A percentile compares a stretch with the other conserved stretches of the same genome.
phyloP scores from a whole-genome alignment of 2,329 filamentous ascomycete genomes.

The Apiospora hydei region DNA sequence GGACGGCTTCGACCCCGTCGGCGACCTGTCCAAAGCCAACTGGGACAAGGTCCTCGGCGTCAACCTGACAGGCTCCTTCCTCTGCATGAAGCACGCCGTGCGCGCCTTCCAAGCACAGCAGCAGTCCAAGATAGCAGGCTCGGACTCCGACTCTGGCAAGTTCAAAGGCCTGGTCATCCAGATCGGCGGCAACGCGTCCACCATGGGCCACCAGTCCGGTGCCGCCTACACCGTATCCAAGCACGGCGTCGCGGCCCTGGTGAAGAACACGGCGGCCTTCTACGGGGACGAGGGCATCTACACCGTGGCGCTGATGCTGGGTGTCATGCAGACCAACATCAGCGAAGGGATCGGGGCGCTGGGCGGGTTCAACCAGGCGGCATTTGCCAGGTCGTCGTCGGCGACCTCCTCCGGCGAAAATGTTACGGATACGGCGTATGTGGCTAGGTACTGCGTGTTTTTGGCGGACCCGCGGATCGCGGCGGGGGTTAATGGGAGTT shows the following conservation, averaged over 20 bases:
- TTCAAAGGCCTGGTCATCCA: constrained; percentile 33
- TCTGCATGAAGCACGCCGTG: constrained; percentile 59
- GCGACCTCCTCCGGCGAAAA: constrained; percentile 36
- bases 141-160: constrained; percentile 31
- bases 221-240: constrained; percentile 61
- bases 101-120: constrained; percentile 53
- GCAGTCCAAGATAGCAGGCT: background rate
- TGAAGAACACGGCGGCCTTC: constrained; percentile 63
- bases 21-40: constrained; percentile 49
- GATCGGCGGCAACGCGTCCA: constrained; percentile 33
- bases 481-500: constrained; percentile 33
- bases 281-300: constrained; percentile 63
- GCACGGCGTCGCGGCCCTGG: constrained; percentile 61
- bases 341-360: constrained; percentile 46
- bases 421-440: constrained; percentile 42
- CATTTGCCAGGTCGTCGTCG: constrained; percentile 37
- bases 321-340: constrained; percentile 65
- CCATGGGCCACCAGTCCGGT: constrained; percentile 41
- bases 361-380: constrained; percentile 44
- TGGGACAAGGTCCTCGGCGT: constrained; percentile 64
- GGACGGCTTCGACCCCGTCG: constrained; percentile 62
- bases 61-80: constrained; percentile 63
- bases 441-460: constrained; percentile 45
- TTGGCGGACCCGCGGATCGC: constrained; percentile 35
- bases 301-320: constrained; percentile 58